Evolutionary conservation across 164 flowering plant species (phyloP).

Genomic region (Protea cynaroides): DNA sequence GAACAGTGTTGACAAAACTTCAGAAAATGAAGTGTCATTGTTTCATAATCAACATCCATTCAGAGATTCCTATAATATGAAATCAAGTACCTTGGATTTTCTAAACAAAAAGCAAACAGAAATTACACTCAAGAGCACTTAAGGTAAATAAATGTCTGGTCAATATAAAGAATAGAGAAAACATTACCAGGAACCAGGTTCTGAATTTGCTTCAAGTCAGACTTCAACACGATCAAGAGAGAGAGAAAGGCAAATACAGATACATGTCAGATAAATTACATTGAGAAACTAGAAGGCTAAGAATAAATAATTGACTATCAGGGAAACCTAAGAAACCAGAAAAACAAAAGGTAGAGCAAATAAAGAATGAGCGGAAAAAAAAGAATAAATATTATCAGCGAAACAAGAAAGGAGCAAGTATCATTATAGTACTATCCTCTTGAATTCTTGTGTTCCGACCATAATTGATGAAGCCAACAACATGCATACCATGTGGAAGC

Average conservation of each 20-base stretch:
- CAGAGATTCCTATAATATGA: too few relatives aligned
- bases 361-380: not conserved
- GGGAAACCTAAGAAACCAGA: not conserved
- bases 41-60: too few relatives aligned
- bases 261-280: constrained; percentile 14
- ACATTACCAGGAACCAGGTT: constrained; percentile 76
- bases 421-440: not conserved
- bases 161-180: constrained; percentile 7
- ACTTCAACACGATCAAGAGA: constrained; percentile 49
- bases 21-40: too few relatives aligned
- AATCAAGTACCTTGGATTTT: too few relatives aligned
- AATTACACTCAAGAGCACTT: not conserved
- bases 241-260: not conserved
- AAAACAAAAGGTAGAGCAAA: not conserved
- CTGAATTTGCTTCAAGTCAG: constrained; percentile 71
- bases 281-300: constrained; percentile 2
- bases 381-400: not conserved
- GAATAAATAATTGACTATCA: not conserved
- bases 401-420: too few relatives aligned
- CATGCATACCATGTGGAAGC: constrained; percentile 75
- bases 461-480: constrained; percentile 4
- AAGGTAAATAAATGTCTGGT: not conserved
- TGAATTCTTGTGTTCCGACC: not conserved
- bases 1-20: too few relatives aligned
- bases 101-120: not conserved